A percentile compares a stretch with the other conserved stretches of the same genome.
Conservation (phyloP, 2,329 filamentous ascomycete genomes). For the Claviceps maximensis region DNA sequence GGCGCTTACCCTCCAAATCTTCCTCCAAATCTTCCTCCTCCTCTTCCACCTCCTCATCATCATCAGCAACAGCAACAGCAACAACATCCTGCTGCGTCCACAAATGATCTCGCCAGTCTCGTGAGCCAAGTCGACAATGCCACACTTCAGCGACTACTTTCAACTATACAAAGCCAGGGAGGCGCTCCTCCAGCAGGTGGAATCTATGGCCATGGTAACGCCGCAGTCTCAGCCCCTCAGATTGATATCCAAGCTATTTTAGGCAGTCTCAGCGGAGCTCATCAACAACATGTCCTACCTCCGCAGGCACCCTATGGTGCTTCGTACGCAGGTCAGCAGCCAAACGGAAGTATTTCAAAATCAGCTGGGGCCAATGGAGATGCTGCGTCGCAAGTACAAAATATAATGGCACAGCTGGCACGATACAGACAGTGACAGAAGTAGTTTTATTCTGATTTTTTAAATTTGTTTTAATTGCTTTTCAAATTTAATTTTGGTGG, state of each 20-base stretch:
- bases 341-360: slow-evolving; percentile 14
- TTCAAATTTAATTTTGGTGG: background rate
- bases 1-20: slow-evolving; percentile 16
- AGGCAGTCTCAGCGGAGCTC: slow-evolving; percentile 22
- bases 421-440: slow-evolving; percentile 41
- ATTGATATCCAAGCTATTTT: slow-evolving; percentile 35
- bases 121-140: slow-evolving; percentile 56
- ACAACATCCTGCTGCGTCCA: slow-evolving; percentile 21
- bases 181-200: slow-evolving; percentile 1
- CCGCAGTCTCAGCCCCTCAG: slow-evolving; percentile 15
- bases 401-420: slow-evolving; percentile 62
- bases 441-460: background rate
- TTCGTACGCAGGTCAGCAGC: slow-evolving; percentile 18
- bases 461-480: background rate
- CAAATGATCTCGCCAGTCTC: slow-evolving; percentile 46
- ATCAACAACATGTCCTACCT: slow-evolving; percentile 11
- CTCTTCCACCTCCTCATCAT: background rate
- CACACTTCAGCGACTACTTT: slow-evolving; percentile 57
- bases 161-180: slow-evolving; percentile 32
- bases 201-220: slow-evolving; percentile 3
- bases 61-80: slow-evolving; percentile 11
- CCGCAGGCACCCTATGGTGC: slow-evolving; percentile 16
- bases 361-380: slow-evolving; percentile 15
- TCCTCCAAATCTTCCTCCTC: too few relatives aligned
- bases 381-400: slow-evolving; percentile 46